Base-by-base conservation (phyloP, 169 alveolate species). In the Besnoitia besnoiti region DNA sequence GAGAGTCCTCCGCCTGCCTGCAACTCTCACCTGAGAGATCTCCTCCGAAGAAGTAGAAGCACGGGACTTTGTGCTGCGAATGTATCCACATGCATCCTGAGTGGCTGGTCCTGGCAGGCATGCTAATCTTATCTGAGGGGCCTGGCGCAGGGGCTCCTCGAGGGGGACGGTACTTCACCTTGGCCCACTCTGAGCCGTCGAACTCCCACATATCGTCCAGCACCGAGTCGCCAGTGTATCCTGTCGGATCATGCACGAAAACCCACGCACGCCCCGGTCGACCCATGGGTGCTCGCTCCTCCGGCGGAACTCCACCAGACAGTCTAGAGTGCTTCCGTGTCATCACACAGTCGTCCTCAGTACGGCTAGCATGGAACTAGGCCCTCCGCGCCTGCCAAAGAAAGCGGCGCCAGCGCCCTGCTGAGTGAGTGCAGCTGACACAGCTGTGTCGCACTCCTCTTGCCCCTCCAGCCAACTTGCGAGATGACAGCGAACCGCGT, bases 11-110 rank as follows among this genome's bases (percentile, higher is more conserved):
- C n/a, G n/a, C n/a, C n/a, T n/a, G n/a, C n/a, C n/a, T n/a, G n/a
- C n/a, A n/a, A n/a, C 67, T 55, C 82, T 73, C 27, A 89, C 93
- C 93, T 37, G 93, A 59, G 16, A 85, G 30, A 42, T 89, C 93
- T 14, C 93, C 93, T 30, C 93, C 93, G n/a, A 89, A 89, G 80
- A 89, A 89, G 89, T 73, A 89, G 33, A 89, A 40, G 61, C 93
- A 89, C 47, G 93, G 93, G 37, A 44, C 93, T 42, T 89, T 89
- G 93, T 89, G 93, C 50, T 55, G 80, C 55, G 55, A 75, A 82
- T 89, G 93, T 44, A 89, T 62, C 93, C 93, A 89, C 35, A 62
- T 85, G 35, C 89, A 89, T 21, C 89, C 93, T 1, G 93, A 75
- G 42, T 89, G 93, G 79, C 93, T 89, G 51, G 89, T 73, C 80